phyloP scores from a whole-genome alignment of 768 basidiomycete genomes.

The Pseudohyphozyma bogoriensis region DNA sequence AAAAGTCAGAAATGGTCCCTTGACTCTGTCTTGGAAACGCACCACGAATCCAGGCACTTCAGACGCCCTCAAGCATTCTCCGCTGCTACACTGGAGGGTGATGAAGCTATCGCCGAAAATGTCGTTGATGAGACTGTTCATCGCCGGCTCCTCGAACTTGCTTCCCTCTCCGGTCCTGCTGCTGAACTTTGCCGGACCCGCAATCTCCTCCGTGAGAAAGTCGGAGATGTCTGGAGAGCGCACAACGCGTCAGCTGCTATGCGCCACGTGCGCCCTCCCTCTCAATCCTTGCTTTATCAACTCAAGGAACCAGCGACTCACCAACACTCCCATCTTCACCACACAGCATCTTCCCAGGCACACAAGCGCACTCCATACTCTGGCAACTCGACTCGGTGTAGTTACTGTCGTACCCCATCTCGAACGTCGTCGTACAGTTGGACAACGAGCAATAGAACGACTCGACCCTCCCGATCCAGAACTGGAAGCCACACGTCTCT shows the following conservation, averaged over 20 bases:
- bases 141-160: constrained; percentile 86
- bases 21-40: too few relatives aligned
- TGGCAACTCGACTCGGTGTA: constrained; percentile 68
- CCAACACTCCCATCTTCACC: constrained; percentile 73
- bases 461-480: constrained; percentile 91
- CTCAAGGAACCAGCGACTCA: background rate
- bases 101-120: constrained; percentile 90
- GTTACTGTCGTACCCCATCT: constrained; percentile 55
- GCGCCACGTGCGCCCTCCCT: constrained; percentile 2
- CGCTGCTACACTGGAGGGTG: constrained; percentile 71
- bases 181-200: constrained; percentile 77
- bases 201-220: constrained; percentile 78
- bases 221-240: constrained; percentile 69
- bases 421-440: constrained; percentile 49
- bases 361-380: constrained; percentile 76
- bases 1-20: too few relatives aligned
- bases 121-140: constrained; percentile 87
- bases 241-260: background rate
- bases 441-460: constrained; percentile 90
- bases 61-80: constrained; percentile 87
- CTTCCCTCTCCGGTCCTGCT: constrained; percentile 65
- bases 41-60: constrained; percentile 90
- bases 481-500: constrained; percentile 80
- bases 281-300: background rate
- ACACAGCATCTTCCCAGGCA: constrained; percentile 89